These are phyloP conservation scores for Penicillium expansum DNA, from an alignment of 2,329 filamentous ascomycete genomes.

Conservation along the genomic window DNA sequence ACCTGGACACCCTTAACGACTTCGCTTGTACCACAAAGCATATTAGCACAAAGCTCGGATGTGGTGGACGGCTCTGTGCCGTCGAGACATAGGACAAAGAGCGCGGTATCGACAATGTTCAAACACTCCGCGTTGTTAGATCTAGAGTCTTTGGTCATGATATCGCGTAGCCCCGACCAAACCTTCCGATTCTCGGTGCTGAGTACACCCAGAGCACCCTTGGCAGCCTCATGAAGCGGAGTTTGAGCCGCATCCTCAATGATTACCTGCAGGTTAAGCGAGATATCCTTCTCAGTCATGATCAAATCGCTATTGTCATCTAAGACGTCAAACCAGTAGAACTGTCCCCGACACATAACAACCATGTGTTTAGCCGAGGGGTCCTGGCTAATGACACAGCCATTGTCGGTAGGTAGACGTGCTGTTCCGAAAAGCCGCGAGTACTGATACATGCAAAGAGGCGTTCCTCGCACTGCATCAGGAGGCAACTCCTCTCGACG, in stretches of 20 bases:
- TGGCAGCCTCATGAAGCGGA: conserved; percentile 91
- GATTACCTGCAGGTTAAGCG: conserved; percentile 87
- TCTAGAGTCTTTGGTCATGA: conserved; percentile 77
- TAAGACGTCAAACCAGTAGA: conserved; percentile 98
- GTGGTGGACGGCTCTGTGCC: conserved; percentile 81
- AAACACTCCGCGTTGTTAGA: conserved; percentile 96
- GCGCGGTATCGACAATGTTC: conserved; percentile 89
- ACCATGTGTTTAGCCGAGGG: conserved; percentile 90
- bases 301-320: conserved; percentile 93
- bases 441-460: conserved; percentile 98
- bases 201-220: conserved; percentile 85
- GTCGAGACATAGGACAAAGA: conserved; percentile 90
- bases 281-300: conserved; percentile 93
- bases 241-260: conserved; percentile 86
- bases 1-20: conserved; percentile 93
- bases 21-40: conserved; percentile 93
- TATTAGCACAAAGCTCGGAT: conserved; percentile 90
- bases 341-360: conserved; percentile 89
- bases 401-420: conserved; percentile 87
- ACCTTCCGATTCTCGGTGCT: conserved; percentile 96
- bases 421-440: conserved; percentile 93
- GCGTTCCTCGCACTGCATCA: conserved; percentile 77
- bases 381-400: conserved; percentile 94
- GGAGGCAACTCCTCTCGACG: conserved; percentile 89
- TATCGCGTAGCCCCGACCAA: conserved; percentile 87